These are phyloP conservation scores for Striga hermonthica DNA, from an alignment of 305 asterid species.

Conservation along the genomic window DNA sequence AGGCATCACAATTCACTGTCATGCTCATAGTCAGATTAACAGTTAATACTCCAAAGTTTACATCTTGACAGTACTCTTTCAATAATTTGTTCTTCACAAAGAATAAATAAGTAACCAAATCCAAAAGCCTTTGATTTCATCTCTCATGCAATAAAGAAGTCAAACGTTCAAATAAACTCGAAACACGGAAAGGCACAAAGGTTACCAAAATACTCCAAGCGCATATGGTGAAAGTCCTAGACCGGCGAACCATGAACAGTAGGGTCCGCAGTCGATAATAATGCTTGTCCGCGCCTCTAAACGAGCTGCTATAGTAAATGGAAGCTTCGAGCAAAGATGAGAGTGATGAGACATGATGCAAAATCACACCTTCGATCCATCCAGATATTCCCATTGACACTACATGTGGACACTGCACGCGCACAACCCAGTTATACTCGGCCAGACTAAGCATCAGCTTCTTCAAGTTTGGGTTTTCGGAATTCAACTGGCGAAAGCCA, in stretches of 20 bases:
- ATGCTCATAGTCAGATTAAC: too few relatives aligned
- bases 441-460: conserved; percentile 13
- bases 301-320: neutral
- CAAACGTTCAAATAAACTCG: neutral
- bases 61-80: too few relatives aligned
- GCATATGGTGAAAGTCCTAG: conserved; percentile 24
- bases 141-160: neutral
- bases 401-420: conserved; percentile 15
- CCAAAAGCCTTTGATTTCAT: neutral
- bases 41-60: too few relatives aligned
- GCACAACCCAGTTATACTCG: neutral
- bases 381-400: conserved; percentile 20
- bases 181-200: neutral
- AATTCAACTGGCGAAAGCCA: conserved; percentile 12
- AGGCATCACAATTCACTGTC: too few relatives aligned
- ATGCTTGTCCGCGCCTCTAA: neutral
- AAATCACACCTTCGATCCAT: neutral
- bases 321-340: conserved; percentile 27
- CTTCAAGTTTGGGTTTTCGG: conserved; percentile 25
- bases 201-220: conserved; percentile 25
- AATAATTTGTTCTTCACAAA: too few relatives aligned
- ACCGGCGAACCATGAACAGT: neutral
- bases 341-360: conserved; percentile 18
- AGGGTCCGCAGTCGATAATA: neutral
- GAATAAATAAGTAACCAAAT: too few relatives aligned